These are phyloP conservation scores for Kwoniella dendrophila DNA, from an alignment of 768 basidiomycete genomes.

Conservation along the genomic window DNA sequence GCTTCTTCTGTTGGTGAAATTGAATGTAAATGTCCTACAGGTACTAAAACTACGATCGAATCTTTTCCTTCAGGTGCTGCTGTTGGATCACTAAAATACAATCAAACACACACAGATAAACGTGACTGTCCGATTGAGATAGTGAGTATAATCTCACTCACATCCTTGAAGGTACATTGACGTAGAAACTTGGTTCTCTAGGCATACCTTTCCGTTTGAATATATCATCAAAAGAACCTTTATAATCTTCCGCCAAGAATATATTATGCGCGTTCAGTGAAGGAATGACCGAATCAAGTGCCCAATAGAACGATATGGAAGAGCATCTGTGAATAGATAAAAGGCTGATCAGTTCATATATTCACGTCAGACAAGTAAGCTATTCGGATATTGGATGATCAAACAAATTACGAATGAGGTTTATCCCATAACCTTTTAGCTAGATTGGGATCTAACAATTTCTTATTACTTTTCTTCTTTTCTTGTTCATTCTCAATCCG, in stretches of 20 bases:
- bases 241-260: constrained; percentile 58
- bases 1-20: constrained; percentile 7
- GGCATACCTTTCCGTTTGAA: constrained; percentile 58
- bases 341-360: not conserved
- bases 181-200: constrained; percentile 58
- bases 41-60: constrained; percentile 57
- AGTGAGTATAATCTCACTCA: constrained; percentile 25
- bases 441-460: constrained; percentile 37
- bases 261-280: constrained; percentile 58
- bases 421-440: constrained; percentile 44
- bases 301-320: constrained; percentile 59
- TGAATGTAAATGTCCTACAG: constrained; percentile 55
- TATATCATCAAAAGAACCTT: constrained; percentile 59
- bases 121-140: too few relatives aligned
- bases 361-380: not conserved
- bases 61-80: constrained; percentile 59
- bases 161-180: constrained; percentile 58
- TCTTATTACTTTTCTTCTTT: constrained; percentile 14
- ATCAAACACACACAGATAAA: too few relatives aligned
- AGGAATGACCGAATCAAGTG: constrained; percentile 54
- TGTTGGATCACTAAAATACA: constrained; percentile 51
- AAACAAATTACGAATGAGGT: constrained; percentile 49
- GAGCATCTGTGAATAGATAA: constrained; percentile 50
- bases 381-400: not conserved
- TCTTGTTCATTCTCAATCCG: constrained; percentile 2